Conservation (phyloP, 2,329 filamentous ascomycete species). For the Cordyceps fumosorosea region DNA sequence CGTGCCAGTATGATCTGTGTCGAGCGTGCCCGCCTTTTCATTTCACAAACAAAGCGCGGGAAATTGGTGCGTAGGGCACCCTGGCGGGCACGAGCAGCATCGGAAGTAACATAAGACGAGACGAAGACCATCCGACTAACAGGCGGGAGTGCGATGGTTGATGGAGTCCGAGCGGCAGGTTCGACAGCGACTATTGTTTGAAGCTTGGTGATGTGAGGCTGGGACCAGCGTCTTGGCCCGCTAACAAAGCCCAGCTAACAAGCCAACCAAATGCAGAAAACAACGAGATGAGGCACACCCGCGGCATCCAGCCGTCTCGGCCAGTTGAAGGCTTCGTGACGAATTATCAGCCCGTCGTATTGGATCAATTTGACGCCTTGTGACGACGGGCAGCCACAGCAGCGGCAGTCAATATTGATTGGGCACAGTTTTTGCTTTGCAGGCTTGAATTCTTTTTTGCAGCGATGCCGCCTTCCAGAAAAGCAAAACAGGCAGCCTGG, state of each 20-base stretch:
- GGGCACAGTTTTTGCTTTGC: not conserved
- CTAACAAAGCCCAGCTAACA: not conserved
- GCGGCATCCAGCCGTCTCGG: not conserved
- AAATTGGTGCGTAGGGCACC: not conserved
- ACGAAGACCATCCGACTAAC: not conserved
- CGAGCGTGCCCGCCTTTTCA: not conserved
- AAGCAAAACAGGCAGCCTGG: not conserved
- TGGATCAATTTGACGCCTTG: not conserved
- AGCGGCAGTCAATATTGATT: not conserved
- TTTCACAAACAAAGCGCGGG: not conserved
- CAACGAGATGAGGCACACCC: not conserved
- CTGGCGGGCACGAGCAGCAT: not conserved
- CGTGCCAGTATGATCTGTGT: not conserved
- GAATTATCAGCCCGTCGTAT: not conserved
- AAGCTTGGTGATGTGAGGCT: not conserved
- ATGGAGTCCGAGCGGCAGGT: slow-evolving; percentile 3
- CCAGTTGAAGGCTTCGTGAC: too few species aligned
- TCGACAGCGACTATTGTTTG: slow-evolving; percentile 7
- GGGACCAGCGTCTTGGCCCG: not conserved
- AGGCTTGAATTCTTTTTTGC: not conserved
- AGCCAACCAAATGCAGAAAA: not conserved
- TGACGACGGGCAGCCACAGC: not conserved
- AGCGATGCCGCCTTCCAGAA: not conserved
- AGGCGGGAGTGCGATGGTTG: not conserved
- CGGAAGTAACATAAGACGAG: not conserved